Base-by-base conservation (phyloP, 129 eudicot genomes). In the Tagetes patula region DNA sequence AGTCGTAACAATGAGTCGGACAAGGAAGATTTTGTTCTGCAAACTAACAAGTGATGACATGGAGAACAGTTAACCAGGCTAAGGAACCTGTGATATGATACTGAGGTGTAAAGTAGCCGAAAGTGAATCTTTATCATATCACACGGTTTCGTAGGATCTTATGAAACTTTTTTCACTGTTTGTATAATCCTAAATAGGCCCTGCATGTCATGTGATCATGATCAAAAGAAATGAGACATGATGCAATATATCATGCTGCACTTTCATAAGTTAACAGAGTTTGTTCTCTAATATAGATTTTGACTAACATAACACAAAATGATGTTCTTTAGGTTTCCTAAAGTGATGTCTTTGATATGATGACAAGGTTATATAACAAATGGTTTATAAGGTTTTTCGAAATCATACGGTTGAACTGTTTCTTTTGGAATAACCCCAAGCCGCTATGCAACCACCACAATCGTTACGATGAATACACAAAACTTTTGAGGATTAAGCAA, bases 1-100 rank as follows among this genome's bases (percentile, higher is more conserved):
- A 30, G 40, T 71, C 39, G 40, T 71, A 32, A 54, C 40, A 40
- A 55, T 71, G 40, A 59, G 75, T 12, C 30, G 37, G 53, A 20
- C n/a, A 71, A 71, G 55, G 65, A 43, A 71, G 53, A 55, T 40
- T 55, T 40, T 55, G 60, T 30, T 40, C 67, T 41, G 8, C 33
- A 12, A 39, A 43, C 31, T 48, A 13, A 72, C 76, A 40, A 42
- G 41, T 48, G 47, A 59, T 48, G 47, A 59, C 75, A 76, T 68
- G 62, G 54, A 68, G 38, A 68, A 68, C 43, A 76, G 75, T 60
- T 69, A 56, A 69, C 81, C 52, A 69, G 34, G 81, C 75, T 77
- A 77, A 77, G 81, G 75, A 77, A 77, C 70, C 47, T 77, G 80
- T 33, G 38, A 69, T 37, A 74, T 8, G 69, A 46, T 40, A 75